Evolutionary conservation across 768 basidiomycete species (phyloP).

Genomic region (Suillus ampliporus): DNA sequence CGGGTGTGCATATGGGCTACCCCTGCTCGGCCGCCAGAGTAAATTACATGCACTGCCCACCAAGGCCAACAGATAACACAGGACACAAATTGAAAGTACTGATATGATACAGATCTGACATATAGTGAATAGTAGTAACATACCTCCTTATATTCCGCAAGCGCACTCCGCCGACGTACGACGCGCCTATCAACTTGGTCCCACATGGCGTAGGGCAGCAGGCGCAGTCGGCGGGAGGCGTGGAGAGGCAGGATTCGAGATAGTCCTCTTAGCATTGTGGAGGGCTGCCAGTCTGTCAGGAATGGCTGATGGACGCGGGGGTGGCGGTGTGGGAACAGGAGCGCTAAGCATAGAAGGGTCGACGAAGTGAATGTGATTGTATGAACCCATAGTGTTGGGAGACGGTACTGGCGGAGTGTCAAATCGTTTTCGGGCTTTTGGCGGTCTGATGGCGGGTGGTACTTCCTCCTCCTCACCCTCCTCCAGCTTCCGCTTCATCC

Average conservation of each 20-base stretch:
- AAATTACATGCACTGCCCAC: no score
- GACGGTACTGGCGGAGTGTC: not conserved
- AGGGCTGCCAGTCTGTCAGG: conserved; percentile 24
- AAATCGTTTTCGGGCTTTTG: conserved; percentile 22
- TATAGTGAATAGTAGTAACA: not conserved
- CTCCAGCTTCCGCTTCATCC: conserved; percentile 33
- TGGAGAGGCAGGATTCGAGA: conserved; percentile 12
- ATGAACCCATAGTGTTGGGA: not conserved
- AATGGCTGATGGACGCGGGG: conserved; percentile 21
- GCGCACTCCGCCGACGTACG: not conserved
- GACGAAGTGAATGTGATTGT: not conserved
- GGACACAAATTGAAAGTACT: not conserved
- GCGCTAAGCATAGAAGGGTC: not conserved
- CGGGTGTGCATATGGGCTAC: not conserved
- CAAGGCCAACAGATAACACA: not conserved
- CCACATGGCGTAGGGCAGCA: conserved; percentile 13
- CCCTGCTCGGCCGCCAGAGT: not conserved
- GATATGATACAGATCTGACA: conserved; percentile 1
- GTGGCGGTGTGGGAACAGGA: not conserved
- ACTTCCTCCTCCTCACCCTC: conserved; percentile 16
- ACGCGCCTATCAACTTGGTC: conserved; percentile 1
- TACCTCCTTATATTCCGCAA: not conserved
- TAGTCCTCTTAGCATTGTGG: conserved; percentile 24
- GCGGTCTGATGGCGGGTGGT: conserved; percentile 12
- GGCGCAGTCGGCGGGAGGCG: conserved; percentile 15